phyloP scores from a whole-genome alignment of 306 rosid genomes.

The Vigna nakashimae region DNA sequence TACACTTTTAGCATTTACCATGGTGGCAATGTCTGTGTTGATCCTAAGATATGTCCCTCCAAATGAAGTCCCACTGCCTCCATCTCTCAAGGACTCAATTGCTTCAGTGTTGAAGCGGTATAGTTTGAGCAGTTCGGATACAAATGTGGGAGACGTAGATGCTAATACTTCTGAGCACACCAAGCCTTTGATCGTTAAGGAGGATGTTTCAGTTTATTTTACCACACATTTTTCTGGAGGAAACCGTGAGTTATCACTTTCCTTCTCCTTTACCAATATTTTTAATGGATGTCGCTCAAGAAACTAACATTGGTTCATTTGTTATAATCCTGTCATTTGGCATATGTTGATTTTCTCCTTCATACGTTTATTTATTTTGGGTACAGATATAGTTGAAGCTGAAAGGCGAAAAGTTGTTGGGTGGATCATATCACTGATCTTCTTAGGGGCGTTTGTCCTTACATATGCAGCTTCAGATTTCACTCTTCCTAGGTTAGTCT shows the following conservation, averaged over 20 bases:
- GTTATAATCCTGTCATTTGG: slow-evolving; percentile 17
- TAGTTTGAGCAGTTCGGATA: slow-evolving; percentile 35
- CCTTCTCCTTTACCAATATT: slow-evolving; percentile 21
- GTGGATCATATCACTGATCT: slow-evolving; percentile 73
- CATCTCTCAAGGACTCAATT: slow-evolving; percentile 67
- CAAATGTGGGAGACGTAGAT: slow-evolving; percentile 37
- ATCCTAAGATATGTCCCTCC: slow-evolving; percentile 96
- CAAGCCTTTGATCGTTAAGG: slow-evolving; percentile 58
- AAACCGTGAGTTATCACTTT: slow-evolving; percentile 62
- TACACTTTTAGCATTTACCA: slow-evolving; percentile 87
- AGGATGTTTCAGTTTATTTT: slow-evolving; percentile 52
- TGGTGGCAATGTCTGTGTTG: slow-evolving; percentile 82
- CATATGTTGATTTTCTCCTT: slow-evolving; percentile 12
- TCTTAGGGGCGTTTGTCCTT: slow-evolving; percentile 75
- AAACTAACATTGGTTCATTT: slow-evolving; percentile 10
- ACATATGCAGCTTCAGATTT: slow-evolving; percentile 76
- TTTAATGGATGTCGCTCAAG: slow-evolving; percentile 19
- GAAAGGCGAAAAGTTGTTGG: slow-evolving; percentile 68
- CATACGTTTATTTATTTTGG: background rate
- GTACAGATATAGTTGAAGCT: slow-evolving; percentile 58
- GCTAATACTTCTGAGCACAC: slow-evolving; percentile 45
- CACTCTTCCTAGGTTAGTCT: slow-evolving; percentile 65
- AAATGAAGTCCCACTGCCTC: slow-evolving; percentile 72
- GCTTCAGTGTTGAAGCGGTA: slow-evolving; percentile 42
- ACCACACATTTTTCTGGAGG: slow-evolving; percentile 50